Base-by-base conservation (phyloP, 139 green algal genomes). In the Micractinium conductrix region DNA sequence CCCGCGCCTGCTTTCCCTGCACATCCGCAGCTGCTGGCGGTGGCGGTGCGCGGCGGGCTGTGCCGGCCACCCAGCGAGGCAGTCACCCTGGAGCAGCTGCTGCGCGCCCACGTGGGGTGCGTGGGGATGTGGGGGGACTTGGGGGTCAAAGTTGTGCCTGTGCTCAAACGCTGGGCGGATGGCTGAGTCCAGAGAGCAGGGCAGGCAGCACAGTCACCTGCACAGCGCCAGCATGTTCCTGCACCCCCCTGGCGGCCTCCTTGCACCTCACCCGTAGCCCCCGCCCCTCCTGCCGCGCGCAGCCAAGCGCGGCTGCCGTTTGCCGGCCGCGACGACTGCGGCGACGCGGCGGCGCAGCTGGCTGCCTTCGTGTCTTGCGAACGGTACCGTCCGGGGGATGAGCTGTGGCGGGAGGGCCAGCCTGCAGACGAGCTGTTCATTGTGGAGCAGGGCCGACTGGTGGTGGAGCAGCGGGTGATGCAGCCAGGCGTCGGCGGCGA, bases 11-110 rank as follows among this genome's bases (percentile, higher is more conserved):
- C n/a, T n/a, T n/a, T n/a, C n/a, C n/a, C n/a, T n/a, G n/a, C n/a
- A n/a, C n/a, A n/a, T n/a, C n/a, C n/a, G n/a, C n/a, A 74, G 40
- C 78, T 83, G 40, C 78, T 83, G 58, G 60, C 60, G n/a, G 78
- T 83, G 78, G 78, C 78, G 28, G 78, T 73, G 58, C 24, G 28
- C 0, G 60, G 38, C 60, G 60, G 60, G 40, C 78, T 83, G 60
- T 83, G 78, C 78, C 60, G 60, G 16, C 60, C 78, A 2, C 78
- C 78, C 42, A 63, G 40, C 0, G 78, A 58, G 28, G 78, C 38
- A 4, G 43, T 83, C 22, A 42, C 60, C 0, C 60, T 83, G 40
- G 78, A 83, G 16, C 26, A 83, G 40, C 28, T 83, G 60, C 60
- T 83, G 42, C 60, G n/a, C 1, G 5, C 42, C 6, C 78, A 83